Evolutionary conservation across 2,329 filamentous ascomycete species (phyloP).

Genomic region (Sporothrix mexicana): DNA sequence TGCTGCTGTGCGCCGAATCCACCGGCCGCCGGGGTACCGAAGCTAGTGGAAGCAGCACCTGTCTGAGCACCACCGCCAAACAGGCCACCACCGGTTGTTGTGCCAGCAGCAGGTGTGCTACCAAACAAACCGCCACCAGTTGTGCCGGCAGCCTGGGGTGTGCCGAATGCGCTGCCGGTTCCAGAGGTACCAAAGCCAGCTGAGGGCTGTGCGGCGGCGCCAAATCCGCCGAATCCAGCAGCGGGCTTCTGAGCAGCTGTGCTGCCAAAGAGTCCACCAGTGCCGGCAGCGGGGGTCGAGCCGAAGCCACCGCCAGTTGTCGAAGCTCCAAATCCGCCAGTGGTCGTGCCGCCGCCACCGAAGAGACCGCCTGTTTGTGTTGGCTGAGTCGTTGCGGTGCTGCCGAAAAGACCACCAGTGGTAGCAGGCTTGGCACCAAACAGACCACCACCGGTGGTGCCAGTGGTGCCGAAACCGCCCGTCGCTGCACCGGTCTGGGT

Average conservation of each 20-base stretch:
- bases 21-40: conserved; percentile 48
- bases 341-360: conserved; percentile 33
- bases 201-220: conserved; percentile 41
- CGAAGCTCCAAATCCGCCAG: conserved; percentile 40
- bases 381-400: conserved; percentile 32
- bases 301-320: conserved; percentile 40
- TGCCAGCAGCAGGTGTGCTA: conserved; percentile 43
- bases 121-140: conserved; percentile 53
- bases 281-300: conserved; percentile 32
- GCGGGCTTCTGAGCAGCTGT: conserved; percentile 38
- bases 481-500: conserved; percentile 36
- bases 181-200: conserved; percentile 54
- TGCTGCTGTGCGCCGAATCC: conserved; percentile 41
- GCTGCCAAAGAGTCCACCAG: conserved; percentile 44
- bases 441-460: conserved; percentile 43
- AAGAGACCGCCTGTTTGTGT: conserved; percentile 24
- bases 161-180: conserved; percentile 41
- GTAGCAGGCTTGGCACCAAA: conserved; percentile 45
- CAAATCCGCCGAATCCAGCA: conserved; percentile 41
- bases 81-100: conserved; percentile 29
- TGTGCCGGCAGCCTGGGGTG: conserved; percentile 36
- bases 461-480: conserved; percentile 49
- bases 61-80: conserved; percentile 32
- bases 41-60: conserved; percentile 42
- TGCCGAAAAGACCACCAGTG: conserved; percentile 49